Evolutionary conservation across 2,329 filamentous ascomycete species (phyloP).

Genomic region (Ceratocystis albifundus): DNA sequence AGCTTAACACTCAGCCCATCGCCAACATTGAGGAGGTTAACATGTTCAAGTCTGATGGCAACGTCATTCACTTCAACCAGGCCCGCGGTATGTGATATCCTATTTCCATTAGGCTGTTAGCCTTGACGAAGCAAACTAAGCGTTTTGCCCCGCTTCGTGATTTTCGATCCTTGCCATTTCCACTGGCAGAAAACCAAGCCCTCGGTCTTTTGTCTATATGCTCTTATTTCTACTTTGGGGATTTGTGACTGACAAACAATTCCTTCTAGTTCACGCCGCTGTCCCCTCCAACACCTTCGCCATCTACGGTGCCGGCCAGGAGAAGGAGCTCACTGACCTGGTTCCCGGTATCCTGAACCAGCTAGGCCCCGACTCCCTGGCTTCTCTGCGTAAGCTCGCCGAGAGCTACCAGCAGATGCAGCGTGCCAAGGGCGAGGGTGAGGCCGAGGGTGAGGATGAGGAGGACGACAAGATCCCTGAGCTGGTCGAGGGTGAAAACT

Average conservation of each 20-base stretch:
- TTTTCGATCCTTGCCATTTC: background rate
- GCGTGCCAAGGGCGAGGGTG: slow-evolving; percentile 74
- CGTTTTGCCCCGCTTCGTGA: slow-evolving; percentile 8
- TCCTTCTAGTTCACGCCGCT: slow-evolving; percentile 71
- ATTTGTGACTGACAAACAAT: slow-evolving; percentile 2
- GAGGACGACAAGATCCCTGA: slow-evolving; percentile 97
- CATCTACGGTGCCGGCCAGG: slow-evolving; percentile 97
- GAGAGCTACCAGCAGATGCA: slow-evolving; percentile 99
- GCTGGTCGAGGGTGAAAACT: slow-evolving; percentile 92
- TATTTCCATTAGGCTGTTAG: slow-evolving; percentile 2
- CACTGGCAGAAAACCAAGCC: background rate
- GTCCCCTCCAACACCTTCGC: slow-evolving; percentile 98
- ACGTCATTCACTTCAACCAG: slow-evolving; percentile 97
- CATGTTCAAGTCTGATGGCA: slow-evolving; percentile 99
- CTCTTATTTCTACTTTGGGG: background rate
- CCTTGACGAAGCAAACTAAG: background rate
- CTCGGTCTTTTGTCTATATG: background rate
- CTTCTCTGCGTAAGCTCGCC: slow-evolving; percentile 92
- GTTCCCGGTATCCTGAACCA: slow-evolving; percentile 99
- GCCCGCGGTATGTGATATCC: slow-evolving; percentile 67
- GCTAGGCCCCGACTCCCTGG: slow-evolving; percentile 94
- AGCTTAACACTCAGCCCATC: slow-evolving; percentile 99
- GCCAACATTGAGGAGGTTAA: slow-evolving; percentile 99
- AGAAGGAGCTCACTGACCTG: slow-evolving; percentile 99
- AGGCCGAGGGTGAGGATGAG: slow-evolving; percentile 77